Base-by-base conservation (phyloP, 805 yeast genomes). In the Saccharomyces eubayanus region DNA sequence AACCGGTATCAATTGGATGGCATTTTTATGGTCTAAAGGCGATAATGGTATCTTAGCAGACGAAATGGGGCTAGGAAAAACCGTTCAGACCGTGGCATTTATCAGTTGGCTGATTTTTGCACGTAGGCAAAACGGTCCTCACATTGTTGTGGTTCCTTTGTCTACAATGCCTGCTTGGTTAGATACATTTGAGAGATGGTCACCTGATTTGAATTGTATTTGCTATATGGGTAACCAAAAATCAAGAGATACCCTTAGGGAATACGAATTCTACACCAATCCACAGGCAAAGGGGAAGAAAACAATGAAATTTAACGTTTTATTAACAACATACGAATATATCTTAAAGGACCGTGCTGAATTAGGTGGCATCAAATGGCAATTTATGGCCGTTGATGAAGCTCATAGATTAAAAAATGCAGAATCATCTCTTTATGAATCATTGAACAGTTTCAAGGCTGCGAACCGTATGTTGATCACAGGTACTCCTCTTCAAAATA, bases 1-100 rank as follows among this genome's bases (percentile, higher is more conserved):
- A 69, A 94, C 99, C 0, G 99, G 99, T 53, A 79, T 94, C 57
- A 94, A 94, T 71, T 94, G 99, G 99, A 94, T 94, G 99, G 99
- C 99, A 0, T 94, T 92, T 68, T 74, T 94, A 57, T 94, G 99
- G 99, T 89, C 96, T 3, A 81, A 97, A 64, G 89, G 92, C 70
- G 97, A 94, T 73, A 94, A 94, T 70, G 98, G 99, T 53, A 94
- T 94, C 50, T 74, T 94, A 46, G 99, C 99, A 4, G 99, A 94
- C 74, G 99, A 94, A 71, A 94, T 94, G 99, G 99, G 99, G 53
- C 78, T 94, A 52, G 99, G 99, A 58, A 94, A 94, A 67, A 94
- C 99, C 9, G 97, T 94, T 14, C 99, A 94, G 72, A 94, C 98
- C 0, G 96, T 94, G 12, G 80, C 96, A 2, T 94, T 94, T 65